phyloP scores from a whole-genome alignment of 441 rosid genomes.

The Bruguiera hainesii region DNA sequence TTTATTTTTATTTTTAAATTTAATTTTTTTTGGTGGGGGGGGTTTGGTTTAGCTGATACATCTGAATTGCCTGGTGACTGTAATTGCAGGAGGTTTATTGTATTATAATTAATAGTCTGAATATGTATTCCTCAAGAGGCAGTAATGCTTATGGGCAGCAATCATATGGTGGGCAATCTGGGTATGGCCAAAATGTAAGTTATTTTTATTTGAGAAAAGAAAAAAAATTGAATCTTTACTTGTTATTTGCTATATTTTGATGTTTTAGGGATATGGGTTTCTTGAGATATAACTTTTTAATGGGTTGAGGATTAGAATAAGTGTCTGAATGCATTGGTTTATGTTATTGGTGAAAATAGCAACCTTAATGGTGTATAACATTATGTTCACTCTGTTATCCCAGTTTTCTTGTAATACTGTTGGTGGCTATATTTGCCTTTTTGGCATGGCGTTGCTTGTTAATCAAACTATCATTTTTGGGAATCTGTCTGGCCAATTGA shows the following conservation, averaged over 20 bases:
- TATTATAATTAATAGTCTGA: constrained; percentile 7
- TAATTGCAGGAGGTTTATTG: constrained; percentile 13
- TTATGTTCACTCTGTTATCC: not conserved
- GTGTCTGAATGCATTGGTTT: no score
- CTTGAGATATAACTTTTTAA: not conserved
- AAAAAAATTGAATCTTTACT: constrained; percentile 2
- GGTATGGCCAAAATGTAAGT: constrained; percentile 79
- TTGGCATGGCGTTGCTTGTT: not conserved
- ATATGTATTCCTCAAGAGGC: constrained; percentile 88
- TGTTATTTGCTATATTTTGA: not conserved
- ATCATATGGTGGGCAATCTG: constrained; percentile 67
- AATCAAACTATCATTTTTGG: not conserved
- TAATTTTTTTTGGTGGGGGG: no score
- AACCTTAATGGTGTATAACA: not conserved
- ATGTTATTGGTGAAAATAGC: no score
- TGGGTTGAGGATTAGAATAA: no score
- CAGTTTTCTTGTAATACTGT: not conserved
- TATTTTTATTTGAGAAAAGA: not conserved
- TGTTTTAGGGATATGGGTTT: not conserved
- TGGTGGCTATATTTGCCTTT: not conserved
- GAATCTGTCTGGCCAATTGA: not conserved
- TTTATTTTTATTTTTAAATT: not conserved
- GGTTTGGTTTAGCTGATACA: not conserved
- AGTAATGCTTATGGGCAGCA: constrained; percentile 73
- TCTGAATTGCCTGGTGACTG: not conserved